Evolutionary conservation across 2,329 filamentous ascomycete species (phyloP).

Genomic region (Juglanconis sp.): DNA sequence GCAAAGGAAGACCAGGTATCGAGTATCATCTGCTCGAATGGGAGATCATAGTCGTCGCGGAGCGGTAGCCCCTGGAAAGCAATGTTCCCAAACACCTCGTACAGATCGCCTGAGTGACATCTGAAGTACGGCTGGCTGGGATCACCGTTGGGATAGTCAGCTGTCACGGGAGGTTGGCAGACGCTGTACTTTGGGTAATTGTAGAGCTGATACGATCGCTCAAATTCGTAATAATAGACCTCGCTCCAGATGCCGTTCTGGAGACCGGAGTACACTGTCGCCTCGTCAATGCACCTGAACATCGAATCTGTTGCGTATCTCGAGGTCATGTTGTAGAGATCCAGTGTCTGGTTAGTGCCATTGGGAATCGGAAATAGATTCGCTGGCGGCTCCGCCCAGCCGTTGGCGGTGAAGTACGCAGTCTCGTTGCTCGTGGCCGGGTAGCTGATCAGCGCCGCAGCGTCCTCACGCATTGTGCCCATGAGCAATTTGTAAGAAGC

Average conservation of each 20-base stretch:
- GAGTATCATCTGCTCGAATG: slow-evolving; percentile 35
- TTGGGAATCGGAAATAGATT: slow-evolving; percentile 48
- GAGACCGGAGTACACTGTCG: slow-evolving; percentile 51
- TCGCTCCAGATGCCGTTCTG: slow-evolving; percentile 41
- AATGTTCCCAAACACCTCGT: slow-evolving; percentile 52
- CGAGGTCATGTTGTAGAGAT: slow-evolving; percentile 53
- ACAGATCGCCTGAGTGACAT: slow-evolving; percentile 55
- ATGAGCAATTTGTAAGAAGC: slow-evolving; percentile 54
- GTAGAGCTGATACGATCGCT: slow-evolving; percentile 51
- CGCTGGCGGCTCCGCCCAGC: slow-evolving; percentile 30
- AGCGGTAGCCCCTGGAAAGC: slow-evolving; percentile 37
- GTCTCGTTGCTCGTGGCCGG: slow-evolving; percentile 34
- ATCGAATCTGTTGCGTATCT: slow-evolving; percentile 56
- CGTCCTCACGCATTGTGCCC: slow-evolving; percentile 53
- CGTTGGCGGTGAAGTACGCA: slow-evolving; percentile 31
- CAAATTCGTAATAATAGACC: slow-evolving; percentile 59
- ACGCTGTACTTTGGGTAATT: slow-evolving; percentile 52
- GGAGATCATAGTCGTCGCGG: slow-evolving; percentile 42
- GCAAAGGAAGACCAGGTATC: slow-evolving; percentile 53
- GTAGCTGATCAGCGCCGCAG: slow-evolving; percentile 50
- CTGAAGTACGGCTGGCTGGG: slow-evolving; percentile 43
- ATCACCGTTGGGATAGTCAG: slow-evolving; percentile 38
- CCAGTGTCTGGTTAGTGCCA: slow-evolving; percentile 44
- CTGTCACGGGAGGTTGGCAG: slow-evolving; percentile 39
- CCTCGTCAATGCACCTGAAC: slow-evolving; percentile 59